Base-by-base conservation (phyloP, 768 basidiomycete genomes). In the Galerina sulciceps region DNA sequence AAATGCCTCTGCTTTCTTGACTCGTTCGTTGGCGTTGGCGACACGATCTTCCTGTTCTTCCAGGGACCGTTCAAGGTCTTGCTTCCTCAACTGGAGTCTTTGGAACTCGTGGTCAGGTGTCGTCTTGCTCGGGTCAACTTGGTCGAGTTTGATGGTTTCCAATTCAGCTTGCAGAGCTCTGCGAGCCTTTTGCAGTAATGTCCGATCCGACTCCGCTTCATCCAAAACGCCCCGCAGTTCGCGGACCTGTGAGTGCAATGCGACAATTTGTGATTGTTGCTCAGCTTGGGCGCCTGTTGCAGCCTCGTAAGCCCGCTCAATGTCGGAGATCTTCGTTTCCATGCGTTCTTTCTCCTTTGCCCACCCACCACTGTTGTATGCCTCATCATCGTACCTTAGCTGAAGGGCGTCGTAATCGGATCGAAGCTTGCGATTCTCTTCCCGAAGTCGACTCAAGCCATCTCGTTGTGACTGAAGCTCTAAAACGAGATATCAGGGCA, bases 261-360 rank as follows among this genome's bases (percentile, higher is more conserved):
- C 82, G 26, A 91, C 89, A 45, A 94, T 93, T 61, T 93, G 93
- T 0, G 87, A 78, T 68, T 93, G 92, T 64, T 94, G 93, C 64
- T 94, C 93, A 0, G 85, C 76, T 65, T 93, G 91, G 0, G 84
- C 88, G 40, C 81, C 81, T 1, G 81, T 83, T 1, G 91, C 88
- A 1, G 87, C 79, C 63, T 93, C 90, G 68, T 88, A 93, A 1
- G 89, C 91, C 55, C 85, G 87, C 20, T 83, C 87, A 57, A 93
- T 67, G 69, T 94, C 90, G 4, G 70, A 71, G 53, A 94, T 91
- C 81, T 91, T 93, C 52, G 85, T 89, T 60, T 94, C 91, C 75
- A 94, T 77, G 10, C 91, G 88, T 58, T 94, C 92, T 71, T 87
- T 92, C 76, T 95, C 93, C 68, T 91, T 90, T 76, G 89, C 89